Percentiles rank a stretch among this genome's conserved stretches.
These are phyloP conservation scores for Thielaviopsis musarum DNA, from an alignment of 2,329 filamentous ascomycete species.

Conservation along the genomic window DNA sequence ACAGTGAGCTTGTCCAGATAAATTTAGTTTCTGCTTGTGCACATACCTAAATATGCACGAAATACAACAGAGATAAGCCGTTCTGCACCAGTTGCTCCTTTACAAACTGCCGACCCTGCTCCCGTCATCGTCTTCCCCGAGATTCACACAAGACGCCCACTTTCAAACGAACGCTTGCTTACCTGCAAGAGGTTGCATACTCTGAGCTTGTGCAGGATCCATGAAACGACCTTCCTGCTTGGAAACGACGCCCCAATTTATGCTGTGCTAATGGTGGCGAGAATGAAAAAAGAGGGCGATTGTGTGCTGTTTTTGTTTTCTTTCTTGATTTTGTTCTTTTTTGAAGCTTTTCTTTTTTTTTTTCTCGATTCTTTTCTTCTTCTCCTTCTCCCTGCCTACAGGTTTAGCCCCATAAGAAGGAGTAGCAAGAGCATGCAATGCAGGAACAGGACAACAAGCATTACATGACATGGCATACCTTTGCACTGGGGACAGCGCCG, in stretches of 20 bases:
- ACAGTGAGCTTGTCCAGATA: background rate
- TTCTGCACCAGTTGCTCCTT: background rate
- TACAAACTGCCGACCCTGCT: too few species aligned
- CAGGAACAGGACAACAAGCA: too few species aligned
- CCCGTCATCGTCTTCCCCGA: background rate
- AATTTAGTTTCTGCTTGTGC: too few species aligned
- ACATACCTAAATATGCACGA: background rate
- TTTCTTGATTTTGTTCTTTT: background rate
- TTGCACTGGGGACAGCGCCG: too few species aligned
- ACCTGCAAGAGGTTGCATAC: too few species aligned
- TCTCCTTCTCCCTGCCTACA: background rate
- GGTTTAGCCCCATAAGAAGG: too few species aligned
- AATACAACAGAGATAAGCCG: background rate
- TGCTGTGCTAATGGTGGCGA: background rate
- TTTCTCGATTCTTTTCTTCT: background rate
- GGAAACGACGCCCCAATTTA: too few species aligned
- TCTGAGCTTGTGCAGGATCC: too few species aligned
- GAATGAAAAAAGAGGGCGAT: background rate
- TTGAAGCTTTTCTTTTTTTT: background rate
- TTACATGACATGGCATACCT: too few species aligned
- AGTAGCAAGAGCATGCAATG: too few species aligned
- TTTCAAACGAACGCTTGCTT: too few species aligned
- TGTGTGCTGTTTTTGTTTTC: background rate
- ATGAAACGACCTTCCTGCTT: constrained; percentile 1
- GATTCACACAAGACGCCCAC: background rate